A percentile compares a stretch with the other conserved stretches of the same genome.
phyloP scores from a whole-genome alignment of 2,329 filamentous ascomycete species.

The Penicillium sp. region DNA sequence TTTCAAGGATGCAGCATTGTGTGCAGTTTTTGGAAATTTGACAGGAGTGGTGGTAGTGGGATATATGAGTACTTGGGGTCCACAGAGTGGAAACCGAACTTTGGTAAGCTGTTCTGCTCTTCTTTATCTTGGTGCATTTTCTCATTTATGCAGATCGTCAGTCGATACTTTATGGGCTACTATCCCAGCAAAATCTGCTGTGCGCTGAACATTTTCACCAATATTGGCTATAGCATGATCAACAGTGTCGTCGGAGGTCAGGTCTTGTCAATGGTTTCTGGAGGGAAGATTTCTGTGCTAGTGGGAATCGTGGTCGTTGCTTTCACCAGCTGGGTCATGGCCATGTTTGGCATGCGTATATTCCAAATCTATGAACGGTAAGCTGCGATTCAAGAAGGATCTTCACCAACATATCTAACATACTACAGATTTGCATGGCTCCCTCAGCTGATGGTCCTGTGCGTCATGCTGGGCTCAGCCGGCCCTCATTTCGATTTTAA shows the following conservation, averaged over 20 bases:
- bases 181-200: slow-evolving; percentile 44
- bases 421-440: slow-evolving; percentile 39
- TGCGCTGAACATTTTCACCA: slow-evolving; percentile 44
- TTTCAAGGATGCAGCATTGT: slow-evolving; percentile 42
- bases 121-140: neutral
- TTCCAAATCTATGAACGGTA: slow-evolving; percentile 48
- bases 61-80: slow-evolving; percentile 46
- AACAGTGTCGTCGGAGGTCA: slow-evolving; percentile 47
- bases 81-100: slow-evolving; percentile 44
- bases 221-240: slow-evolving; percentile 46
- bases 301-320: slow-evolving; percentile 43
- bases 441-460: slow-evolving; percentile 43
- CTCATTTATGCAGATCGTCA: slow-evolving; percentile 34
- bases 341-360: slow-evolving; percentile 43
- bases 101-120: slow-evolving; percentile 31
- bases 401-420: no score
- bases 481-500: slow-evolving; percentile 39
- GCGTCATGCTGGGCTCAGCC: slow-evolving; percentile 43
- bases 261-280: slow-evolving; percentile 44
- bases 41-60: slow-evolving; percentile 36
- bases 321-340: slow-evolving; percentile 35
- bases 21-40: slow-evolving; percentile 39
- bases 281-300: slow-evolving; percentile 38
- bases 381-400: neutral
- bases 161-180: slow-evolving; percentile 47